A percentile compares a stretch with the other conserved stretches of the same genome.
These are phyloP conservation scores for Pogostemon cablin DNA, from an alignment of 257 asterid species.

Conservation along the genomic window DNA sequence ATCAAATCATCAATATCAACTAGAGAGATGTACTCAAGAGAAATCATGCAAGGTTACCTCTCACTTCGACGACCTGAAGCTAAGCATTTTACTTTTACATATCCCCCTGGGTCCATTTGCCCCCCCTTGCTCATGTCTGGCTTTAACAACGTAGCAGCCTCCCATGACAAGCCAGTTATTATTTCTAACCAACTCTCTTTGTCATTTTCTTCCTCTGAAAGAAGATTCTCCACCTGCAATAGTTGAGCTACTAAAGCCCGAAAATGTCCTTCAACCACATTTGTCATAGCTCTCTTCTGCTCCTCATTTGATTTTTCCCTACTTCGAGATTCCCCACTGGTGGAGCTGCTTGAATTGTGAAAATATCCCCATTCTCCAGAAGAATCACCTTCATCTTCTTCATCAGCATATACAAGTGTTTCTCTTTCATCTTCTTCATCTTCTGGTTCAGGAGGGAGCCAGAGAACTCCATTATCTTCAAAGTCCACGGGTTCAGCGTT, in stretches of 20 bases:
- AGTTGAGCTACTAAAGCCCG: conserved; percentile 95
- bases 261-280: conserved; percentile 89
- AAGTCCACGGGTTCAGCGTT: conserved; percentile 79
- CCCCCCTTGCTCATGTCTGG: conserved; percentile 94
- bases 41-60: conserved; percentile 56
- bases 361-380: conserved; percentile 87
- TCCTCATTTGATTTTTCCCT: conserved; percentile 90
- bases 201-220: conserved; percentile 67
- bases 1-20: conserved; percentile 20
- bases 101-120: conserved; percentile 97
- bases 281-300: conserved; percentile 76
- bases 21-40: conserved; percentile 23
- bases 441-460: conserved; percentile 99
- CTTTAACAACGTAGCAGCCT: conserved; percentile 87
- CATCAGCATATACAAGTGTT: conserved; percentile 61
- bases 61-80: conserved; percentile 89
- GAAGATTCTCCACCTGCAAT: conserved; percentile 89
- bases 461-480: conserved; percentile 84
- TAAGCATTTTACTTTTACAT: conserved; percentile 89
- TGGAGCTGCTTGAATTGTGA: conserved; percentile 70
- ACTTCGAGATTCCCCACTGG: conserved; percentile 75
- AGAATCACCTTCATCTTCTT: conserved; percentile 74
- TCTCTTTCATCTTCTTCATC: conserved; percentile 92
- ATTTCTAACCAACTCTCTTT: conserved; percentile 92
- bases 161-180: conserved; percentile 89